Conservation (phyloP, 208 protist genomes). For the Leishmania martiniquensis region DNA sequence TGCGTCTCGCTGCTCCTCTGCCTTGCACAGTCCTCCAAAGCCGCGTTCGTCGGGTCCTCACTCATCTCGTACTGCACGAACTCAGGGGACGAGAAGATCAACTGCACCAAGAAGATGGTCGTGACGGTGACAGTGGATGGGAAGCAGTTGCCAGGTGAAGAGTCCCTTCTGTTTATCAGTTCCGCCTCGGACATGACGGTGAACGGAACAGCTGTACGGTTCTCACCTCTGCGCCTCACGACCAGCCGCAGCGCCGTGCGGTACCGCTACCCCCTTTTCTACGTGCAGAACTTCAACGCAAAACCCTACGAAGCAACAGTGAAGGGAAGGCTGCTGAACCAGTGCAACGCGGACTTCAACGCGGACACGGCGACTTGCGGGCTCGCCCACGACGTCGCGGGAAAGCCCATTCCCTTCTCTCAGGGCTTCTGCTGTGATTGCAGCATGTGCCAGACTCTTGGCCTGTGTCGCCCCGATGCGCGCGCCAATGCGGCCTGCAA, state of each 20-base stretch:
- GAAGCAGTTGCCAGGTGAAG: conserved; percentile 54
- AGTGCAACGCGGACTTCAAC: conserved; percentile 66
- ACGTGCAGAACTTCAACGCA: conserved; percentile 84
- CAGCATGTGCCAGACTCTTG: conserved; percentile 61
- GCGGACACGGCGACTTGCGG: conserved; percentile 71
- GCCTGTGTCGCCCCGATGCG: conserved; percentile 57
- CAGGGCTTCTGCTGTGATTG: conserved; percentile 90
- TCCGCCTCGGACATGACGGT: conserved; percentile 58
- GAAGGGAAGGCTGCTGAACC: conserved; percentile 40
- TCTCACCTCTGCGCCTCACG: conserved; percentile 66
- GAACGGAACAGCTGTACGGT: conserved; percentile 35
- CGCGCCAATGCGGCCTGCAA: conserved; percentile 66
- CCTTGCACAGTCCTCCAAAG: conserved; percentile 6
- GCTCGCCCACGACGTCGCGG: conserved; percentile 38
- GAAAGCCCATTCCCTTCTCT: conserved; percentile 68
- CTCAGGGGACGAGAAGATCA: conserved; percentile 38
- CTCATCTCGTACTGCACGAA: conserved; percentile 77
- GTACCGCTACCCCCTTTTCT: conserved; percentile 86
- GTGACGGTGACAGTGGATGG: conserved; percentile 75
- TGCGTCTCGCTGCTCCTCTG: background rate
- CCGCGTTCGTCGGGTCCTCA: conserved; percentile 59
- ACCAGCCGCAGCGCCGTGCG: conserved; percentile 61
- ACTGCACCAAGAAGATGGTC: conserved; percentile 82
- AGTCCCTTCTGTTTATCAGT: conserved; percentile 67
- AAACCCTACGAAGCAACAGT: conserved; percentile 81